phyloP scores from a whole-genome alignment of 108 stramenopile genomes.

The Nitzschia sp. region DNA sequence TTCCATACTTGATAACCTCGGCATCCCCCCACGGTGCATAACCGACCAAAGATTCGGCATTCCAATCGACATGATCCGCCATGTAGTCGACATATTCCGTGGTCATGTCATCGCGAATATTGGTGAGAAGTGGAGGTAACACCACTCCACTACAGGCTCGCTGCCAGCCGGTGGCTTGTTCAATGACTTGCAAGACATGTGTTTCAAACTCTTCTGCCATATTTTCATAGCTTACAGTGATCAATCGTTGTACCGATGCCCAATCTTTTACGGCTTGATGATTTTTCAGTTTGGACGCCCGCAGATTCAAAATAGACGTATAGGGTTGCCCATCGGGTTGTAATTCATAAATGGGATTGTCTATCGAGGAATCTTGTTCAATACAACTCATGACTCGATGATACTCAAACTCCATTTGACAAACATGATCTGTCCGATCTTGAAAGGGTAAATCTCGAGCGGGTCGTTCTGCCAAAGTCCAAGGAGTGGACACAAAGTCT shows the following conservation, averaged over 20 bases:
- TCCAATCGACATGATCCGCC: constrained; percentile 61
- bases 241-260: constrained; percentile 15
- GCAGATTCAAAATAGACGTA: constrained; percentile 38
- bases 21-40: constrained; percentile 35
- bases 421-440: constrained; percentile 16
- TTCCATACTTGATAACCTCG: constrained; percentile 10
- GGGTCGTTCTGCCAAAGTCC: constrained; percentile 52
- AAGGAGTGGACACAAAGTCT: constrained; percentile 50
- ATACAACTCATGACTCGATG: constrained; percentile 46
- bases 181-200: constrained; percentile 42
- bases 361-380: constrained; percentile 11
- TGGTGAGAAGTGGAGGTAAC: constrained; percentile 21
- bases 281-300: constrained; percentile 62
- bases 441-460: constrained; percentile 28
- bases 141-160: constrained; percentile 39
- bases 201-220: constrained; percentile 45
- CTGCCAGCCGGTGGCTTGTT: constrained; percentile 42
- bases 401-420: constrained; percentile 39
- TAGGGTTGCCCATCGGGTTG: constrained; percentile 23
- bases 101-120: constrained; percentile 7
- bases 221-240: constrained; percentile 49
- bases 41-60: constrained; percentile 46
- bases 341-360: constrained; percentile 38
- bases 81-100: constrained; percentile 57
- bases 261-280: constrained; percentile 18